Evolutionary conservation across 805 yeast species (phyloP).

Genomic region (Candida incommunis): DNA sequence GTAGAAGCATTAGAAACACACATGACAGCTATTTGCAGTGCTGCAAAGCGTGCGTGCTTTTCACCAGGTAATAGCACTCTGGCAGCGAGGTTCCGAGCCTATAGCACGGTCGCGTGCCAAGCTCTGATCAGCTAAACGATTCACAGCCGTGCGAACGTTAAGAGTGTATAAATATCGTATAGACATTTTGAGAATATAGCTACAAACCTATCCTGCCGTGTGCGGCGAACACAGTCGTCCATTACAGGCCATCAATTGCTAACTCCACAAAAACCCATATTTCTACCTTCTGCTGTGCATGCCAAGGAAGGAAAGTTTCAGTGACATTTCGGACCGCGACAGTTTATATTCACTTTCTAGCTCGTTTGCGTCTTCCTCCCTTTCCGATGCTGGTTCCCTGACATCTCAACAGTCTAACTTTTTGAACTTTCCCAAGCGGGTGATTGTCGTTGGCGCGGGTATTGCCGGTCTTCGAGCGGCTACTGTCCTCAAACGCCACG

Average conservation of each 20-base stretch:
- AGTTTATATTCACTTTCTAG: neutral
- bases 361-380: neutral
- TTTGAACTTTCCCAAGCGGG: neutral
- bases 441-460: conserved; percentile 65
- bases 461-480: conserved; percentile 70
- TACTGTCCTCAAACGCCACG: conserved; percentile 29
- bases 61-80: too few species aligned
- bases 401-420: conserved; percentile 1
- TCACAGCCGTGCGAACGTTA: too few species aligned
- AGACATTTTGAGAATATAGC: too few species aligned
- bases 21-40: too few species aligned
- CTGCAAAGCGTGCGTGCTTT: too few species aligned
- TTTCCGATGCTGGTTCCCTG: conserved; percentile 1
- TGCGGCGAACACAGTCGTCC: conserved; percentile 1
- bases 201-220: neutral
- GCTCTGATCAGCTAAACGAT: too few species aligned
- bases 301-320: neutral
- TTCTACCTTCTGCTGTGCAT: neutral
- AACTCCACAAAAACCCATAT: too few species aligned
- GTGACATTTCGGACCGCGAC: neutral
- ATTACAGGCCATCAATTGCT: too few species aligned
- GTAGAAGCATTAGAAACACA: too few species aligned
- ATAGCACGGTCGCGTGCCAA: too few species aligned
- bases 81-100: too few species aligned
- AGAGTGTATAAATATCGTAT: too few species aligned